Conservation (phyloP, 2,329 filamentous ascomycete species). For the Aureobasidium sp. region DNA sequence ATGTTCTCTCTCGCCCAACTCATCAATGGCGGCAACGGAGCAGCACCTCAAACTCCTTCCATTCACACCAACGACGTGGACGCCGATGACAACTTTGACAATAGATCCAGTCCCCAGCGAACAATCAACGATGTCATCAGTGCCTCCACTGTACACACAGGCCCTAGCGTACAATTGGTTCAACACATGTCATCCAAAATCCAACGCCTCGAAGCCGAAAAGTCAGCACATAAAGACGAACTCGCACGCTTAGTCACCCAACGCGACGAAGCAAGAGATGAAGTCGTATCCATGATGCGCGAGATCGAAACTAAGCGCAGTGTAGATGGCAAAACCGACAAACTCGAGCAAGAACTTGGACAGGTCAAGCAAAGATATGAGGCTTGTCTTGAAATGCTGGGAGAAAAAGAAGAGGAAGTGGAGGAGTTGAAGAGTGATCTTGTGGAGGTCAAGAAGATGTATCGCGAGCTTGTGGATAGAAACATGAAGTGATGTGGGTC, state of each 20-base stretch:
- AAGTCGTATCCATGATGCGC: constrained; percentile 85
- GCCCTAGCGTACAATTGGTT: constrained; percentile 88
- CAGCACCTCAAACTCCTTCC: constrained; percentile 35
- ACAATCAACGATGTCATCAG: constrained; percentile 49
- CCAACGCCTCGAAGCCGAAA: constrained; percentile 82
- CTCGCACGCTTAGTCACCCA: constrained; percentile 70
- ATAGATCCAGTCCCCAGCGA: constrained; percentile 54
- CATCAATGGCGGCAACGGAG: constrained; percentile 25
- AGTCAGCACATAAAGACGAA: constrained; percentile 82
- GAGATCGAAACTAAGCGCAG: constrained; percentile 65
- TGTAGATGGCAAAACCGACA: constrained; percentile 50
- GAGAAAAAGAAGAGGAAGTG: constrained; percentile 92
- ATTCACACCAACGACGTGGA: constrained; percentile 42
- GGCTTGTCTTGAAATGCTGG: constrained; percentile 86
- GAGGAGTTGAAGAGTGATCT: constrained; percentile 88
- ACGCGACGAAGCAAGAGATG: constrained; percentile 80
- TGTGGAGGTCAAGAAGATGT: constrained; percentile 89
- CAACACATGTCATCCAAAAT: constrained; percentile 94
- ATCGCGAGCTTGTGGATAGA: constrained; percentile 74
- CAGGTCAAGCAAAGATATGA: constrained; percentile 72
- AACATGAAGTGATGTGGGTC: constrained; percentile 13
- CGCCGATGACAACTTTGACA: constrained; percentile 48
- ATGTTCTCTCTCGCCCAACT: constrained; percentile 25
- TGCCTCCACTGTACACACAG: constrained; percentile 73
- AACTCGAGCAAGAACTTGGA: constrained; percentile 59